phyloP scores from a whole-genome alignment of 371 early-diverging fungal genomes.

The Cokeromyces recurvatus region DNA sequence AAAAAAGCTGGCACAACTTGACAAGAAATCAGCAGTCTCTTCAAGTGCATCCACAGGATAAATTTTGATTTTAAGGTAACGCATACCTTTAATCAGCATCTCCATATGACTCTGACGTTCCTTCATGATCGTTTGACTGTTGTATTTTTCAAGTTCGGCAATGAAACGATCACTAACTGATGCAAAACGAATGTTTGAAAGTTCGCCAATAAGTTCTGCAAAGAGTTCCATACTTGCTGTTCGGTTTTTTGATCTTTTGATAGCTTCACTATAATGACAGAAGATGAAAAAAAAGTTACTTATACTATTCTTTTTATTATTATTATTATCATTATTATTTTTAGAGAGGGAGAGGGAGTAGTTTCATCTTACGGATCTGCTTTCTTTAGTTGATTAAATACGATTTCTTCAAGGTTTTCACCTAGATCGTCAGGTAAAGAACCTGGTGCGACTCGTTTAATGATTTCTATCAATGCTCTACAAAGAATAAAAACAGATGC shows the following conservation, averaged over 20 bases:
- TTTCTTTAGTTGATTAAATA: conserved; percentile 84
- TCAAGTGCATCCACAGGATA: conserved; percentile 86
- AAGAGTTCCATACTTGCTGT: conserved; percentile 85
- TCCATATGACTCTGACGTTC: conserved; percentile 80
- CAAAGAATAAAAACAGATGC: conserved; percentile 87
- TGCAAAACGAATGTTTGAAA: conserved; percentile 86
- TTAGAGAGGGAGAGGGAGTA: too few species aligned
- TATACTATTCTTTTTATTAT: too few species aligned
- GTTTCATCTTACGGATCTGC: conserved; percentile 91
- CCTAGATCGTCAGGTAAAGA: conserved; percentile 84
- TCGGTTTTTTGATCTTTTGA: conserved; percentile 74
- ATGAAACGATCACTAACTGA: conserved; percentile 93
- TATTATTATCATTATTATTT: too few species aligned
- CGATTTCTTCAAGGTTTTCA: conserved; percentile 85
- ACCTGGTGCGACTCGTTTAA: conserved; percentile 66
- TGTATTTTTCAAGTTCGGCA: conserved; percentile 77
- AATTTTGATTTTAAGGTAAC: conserved; percentile 84
- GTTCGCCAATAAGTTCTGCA: conserved; percentile 81
- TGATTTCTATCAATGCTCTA: conserved; percentile 81
- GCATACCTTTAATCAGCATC: conserved; percentile 84
- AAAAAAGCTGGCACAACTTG: conserved; percentile 84
- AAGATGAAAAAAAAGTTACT: too few species aligned
- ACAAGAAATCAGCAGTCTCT: conserved; percentile 90
- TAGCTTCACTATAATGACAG: conserved; percentile 68
- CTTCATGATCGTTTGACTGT: conserved; percentile 47